phyloP scores from a whole-genome alignment of 257 asterid species.

The Nicotiana noctiflora region DNA sequence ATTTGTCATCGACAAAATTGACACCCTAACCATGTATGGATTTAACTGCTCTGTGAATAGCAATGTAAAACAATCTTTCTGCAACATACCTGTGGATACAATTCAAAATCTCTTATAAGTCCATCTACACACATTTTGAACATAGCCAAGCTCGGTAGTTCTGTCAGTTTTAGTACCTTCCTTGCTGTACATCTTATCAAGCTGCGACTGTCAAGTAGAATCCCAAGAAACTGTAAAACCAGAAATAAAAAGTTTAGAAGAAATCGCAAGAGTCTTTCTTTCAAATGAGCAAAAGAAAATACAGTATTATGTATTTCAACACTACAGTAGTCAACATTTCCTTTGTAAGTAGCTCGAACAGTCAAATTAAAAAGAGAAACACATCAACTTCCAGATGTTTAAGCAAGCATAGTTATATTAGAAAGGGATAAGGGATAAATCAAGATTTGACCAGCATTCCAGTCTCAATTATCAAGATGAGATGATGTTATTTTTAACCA shows the following conservation, averaged over 20 bases:
- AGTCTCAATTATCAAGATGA: background rate
- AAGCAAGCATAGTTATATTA: background rate
- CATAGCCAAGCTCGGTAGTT: slow-evolving; percentile 46
- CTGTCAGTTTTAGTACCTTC: slow-evolving; percentile 46
- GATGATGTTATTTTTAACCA: background rate
- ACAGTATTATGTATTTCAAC: background rate
- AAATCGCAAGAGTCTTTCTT: background rate
- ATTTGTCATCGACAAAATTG: background rate
- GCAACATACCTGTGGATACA: slow-evolving; percentile 66
- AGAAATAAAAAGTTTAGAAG: slow-evolving; percentile 12
- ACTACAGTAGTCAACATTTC: background rate
- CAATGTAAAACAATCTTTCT: slow-evolving; percentile 10
- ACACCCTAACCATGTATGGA: background rate
- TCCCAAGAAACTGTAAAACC: slow-evolving; percentile 59
- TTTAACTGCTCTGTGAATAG: background rate
- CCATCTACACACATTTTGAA: slow-evolving; percentile 48
- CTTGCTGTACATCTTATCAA: slow-evolving; percentile 65
- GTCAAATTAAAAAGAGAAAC: background rate
- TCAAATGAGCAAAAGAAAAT: background rate
- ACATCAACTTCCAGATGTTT: background rate
- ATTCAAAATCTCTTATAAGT: slow-evolving; percentile 59
- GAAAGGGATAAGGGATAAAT: background rate
- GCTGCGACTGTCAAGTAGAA: slow-evolving; percentile 43
- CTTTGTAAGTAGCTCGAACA: background rate
- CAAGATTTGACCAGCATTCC: background rate